Conservation (phyloP, 2,329 filamentous ascomycete genomes). For the Geoglossum cookeanum region DNA sequence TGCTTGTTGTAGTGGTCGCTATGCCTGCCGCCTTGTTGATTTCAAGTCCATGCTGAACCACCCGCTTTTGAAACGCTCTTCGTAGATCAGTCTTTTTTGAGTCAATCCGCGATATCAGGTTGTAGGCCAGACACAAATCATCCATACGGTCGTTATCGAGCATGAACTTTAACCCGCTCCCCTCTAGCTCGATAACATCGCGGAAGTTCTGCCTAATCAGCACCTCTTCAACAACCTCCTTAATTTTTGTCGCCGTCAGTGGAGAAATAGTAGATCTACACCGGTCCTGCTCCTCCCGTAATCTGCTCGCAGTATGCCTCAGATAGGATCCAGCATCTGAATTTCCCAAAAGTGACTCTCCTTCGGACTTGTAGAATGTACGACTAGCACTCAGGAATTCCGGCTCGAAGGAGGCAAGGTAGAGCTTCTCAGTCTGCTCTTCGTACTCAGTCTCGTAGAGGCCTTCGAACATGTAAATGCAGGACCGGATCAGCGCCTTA, state of each 20-base stretch:
- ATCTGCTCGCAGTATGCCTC: constrained; percentile 49
- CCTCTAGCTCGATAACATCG: constrained; percentile 69
- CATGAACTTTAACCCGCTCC: constrained; percentile 73
- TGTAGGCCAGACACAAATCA: constrained; percentile 65
- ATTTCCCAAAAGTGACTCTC: constrained; percentile 51
- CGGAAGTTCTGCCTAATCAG: constrained; percentile 59
- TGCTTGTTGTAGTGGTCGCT: constrained; percentile 28
- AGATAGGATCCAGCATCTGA: constrained; percentile 71
- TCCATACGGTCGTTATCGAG: constrained; percentile 70
- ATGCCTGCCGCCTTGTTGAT: constrained; percentile 50
- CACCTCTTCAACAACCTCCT: constrained; percentile 58
- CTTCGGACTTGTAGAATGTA: constrained; percentile 59
- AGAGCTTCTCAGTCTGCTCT: constrained; percentile 60
- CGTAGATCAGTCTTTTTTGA: constrained; percentile 50
- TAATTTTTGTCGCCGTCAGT: constrained; percentile 53
- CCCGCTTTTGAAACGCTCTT: constrained; percentile 49
- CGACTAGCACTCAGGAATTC: constrained; percentile 53
- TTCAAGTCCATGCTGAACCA: constrained; percentile 62
- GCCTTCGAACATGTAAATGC: constrained; percentile 73
- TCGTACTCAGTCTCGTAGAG: constrained; percentile 71
- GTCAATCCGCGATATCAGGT: constrained; percentile 62
- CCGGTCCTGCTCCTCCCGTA: constrained; percentile 64
- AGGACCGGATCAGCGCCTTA: constrained; percentile 60
- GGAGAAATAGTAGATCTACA: constrained; percentile 66
- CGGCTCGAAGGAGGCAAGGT: constrained; percentile 65